phyloP scores from a whole-genome alignment of 2,329 filamentous ascomycete species.

The Fusarium ramigenum region DNA sequence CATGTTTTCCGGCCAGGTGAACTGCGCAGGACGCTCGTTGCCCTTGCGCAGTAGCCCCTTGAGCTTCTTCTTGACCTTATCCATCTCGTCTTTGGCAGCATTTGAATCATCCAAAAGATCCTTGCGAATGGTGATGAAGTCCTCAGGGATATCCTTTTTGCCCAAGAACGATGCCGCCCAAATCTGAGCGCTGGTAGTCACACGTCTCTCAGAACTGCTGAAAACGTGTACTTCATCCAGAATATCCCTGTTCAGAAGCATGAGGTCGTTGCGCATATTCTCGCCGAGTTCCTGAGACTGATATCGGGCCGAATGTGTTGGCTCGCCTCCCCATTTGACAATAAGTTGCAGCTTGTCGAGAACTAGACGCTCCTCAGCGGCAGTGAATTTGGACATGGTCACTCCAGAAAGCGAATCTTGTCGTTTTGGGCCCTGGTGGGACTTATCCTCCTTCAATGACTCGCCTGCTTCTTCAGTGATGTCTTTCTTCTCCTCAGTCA shows the following conservation, averaged over 20 bases:
- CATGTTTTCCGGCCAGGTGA: slow-evolving; percentile 97
- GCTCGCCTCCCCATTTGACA: slow-evolving; percentile 98
- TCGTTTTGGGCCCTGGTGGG: slow-evolving; percentile 60
- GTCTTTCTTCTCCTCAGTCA: slow-evolving; percentile 44
- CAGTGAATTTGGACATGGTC: slow-evolving; percentile 93
- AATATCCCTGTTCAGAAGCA: slow-evolving; percentile 90
- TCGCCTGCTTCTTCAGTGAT: slow-evolving; percentile 34
- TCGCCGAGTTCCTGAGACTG: slow-evolving; percentile 94
- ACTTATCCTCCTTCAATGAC: slow-evolving; percentile 34
- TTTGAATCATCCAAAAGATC: slow-evolving; percentile 97
- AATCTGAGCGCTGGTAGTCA: slow-evolving; percentile 96
- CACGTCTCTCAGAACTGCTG: slow-evolving; percentile 92
- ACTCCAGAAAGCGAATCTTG: slow-evolving; percentile 89
- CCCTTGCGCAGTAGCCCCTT: slow-evolving; percentile 92
- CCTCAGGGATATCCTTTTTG: slow-evolving; percentile 82
- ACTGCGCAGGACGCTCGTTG: slow-evolving; percentile 92
- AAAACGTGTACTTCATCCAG: slow-evolving; percentile 94
- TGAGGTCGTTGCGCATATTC: slow-evolving; percentile 94
- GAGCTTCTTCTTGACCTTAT: slow-evolving; percentile 99
- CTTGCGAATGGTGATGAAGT: slow-evolving; percentile 91
- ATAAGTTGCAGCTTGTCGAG: slow-evolving; percentile 97
- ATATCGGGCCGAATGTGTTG: slow-evolving; percentile 95
- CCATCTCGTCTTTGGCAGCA: slow-evolving; percentile 98
- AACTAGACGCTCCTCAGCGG: slow-evolving; percentile 90
- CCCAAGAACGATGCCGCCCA: slow-evolving; percentile 91